Evolutionary conservation across 768 basidiomycete genomes (phyloP).

Genomic region (Termitomyces sp.): DNA sequence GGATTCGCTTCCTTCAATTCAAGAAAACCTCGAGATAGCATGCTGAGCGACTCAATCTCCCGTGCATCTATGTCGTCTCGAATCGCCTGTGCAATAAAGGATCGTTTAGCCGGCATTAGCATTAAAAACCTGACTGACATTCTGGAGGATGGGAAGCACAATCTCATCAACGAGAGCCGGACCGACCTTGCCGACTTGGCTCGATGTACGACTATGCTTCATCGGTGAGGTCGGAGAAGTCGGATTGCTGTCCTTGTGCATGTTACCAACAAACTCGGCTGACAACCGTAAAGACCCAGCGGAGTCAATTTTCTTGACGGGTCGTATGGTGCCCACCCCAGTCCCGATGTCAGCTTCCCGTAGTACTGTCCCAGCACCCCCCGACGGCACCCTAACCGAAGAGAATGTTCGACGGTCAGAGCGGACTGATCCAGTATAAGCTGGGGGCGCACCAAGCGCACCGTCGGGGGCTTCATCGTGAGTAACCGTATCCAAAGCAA

Average conservation of each 20-base stretch:
- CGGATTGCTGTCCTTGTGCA: constrained; percentile 45
- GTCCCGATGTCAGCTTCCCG: constrained; percentile 81
- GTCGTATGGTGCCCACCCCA: constrained; percentile 86
- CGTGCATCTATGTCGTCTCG: constrained; percentile 83
- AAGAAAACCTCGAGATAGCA: constrained; percentile 84
- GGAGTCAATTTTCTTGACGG: constrained; percentile 88
- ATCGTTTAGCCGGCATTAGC: background rate
- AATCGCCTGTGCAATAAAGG: constrained; percentile 42
- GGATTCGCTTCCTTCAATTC: constrained; percentile 83
- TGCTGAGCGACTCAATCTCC: constrained; percentile 84
- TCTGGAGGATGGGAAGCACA: constrained; percentile 71
- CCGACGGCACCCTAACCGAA: constrained; percentile 59
- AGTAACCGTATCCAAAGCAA: constrained; percentile 20
- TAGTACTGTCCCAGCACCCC: constrained; percentile 66
- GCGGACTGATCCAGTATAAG: constrained; percentile 65
- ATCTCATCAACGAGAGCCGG: constrained; percentile 74
- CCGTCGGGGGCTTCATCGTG: constrained; percentile 36
- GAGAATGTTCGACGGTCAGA: constrained; percentile 69
- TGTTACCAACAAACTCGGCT: constrained; percentile 73
- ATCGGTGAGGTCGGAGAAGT: constrained; percentile 48
- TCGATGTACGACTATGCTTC: constrained; percentile 42
- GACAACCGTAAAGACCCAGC: constrained; percentile 71
- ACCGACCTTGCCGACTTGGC: constrained; percentile 62
- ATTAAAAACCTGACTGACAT: constrained; percentile 35
- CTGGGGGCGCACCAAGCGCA: constrained; percentile 59